A percentile compares a stretch with the other conserved stretches of the same genome.
phyloP scores from a whole-genome alignment of 208 protist species.

The Leishmania lainsoni region DNA sequence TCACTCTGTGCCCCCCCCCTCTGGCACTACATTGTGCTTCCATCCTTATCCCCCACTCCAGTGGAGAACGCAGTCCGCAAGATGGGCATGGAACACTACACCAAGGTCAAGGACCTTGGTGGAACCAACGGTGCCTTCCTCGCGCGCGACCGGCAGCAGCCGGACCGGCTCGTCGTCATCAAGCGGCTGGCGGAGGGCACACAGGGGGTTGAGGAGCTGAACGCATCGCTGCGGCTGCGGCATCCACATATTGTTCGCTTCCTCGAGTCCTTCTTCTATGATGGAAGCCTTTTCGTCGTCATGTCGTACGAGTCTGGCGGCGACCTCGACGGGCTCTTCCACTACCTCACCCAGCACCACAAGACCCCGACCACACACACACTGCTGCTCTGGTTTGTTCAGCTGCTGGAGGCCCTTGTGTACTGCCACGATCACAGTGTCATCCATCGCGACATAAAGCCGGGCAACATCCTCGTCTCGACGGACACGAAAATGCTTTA shows the following conservation, averaged over 20 bases:
- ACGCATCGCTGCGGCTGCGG: conserved; percentile 70
- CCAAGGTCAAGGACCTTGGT: conserved; percentile 68
- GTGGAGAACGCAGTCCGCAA: not conserved
- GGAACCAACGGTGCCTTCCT: conserved; percentile 82
- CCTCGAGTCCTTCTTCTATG: conserved; percentile 71
- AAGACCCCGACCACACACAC: conserved; percentile 52
- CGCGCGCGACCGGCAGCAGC: conserved; percentile 64
- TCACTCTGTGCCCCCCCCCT: not conserved
- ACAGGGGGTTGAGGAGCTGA: conserved; percentile 79
- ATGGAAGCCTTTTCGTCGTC: conserved; percentile 82
- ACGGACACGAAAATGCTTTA: conserved; percentile 42
- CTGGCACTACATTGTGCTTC: not conserved
- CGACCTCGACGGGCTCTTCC: conserved; percentile 75
- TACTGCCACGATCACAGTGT: conserved; percentile 83
- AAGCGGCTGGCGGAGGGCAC: conserved; percentile 72
- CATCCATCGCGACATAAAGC: conserved; percentile 93
- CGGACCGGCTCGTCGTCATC: conserved; percentile 66
- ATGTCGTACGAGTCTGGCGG: conserved; percentile 81
- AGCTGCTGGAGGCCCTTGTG: conserved; percentile 76
- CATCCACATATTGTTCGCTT: conserved; percentile 84
- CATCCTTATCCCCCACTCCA: not conserved
- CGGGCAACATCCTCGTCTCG: conserved; percentile 83
- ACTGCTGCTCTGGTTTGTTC: conserved; percentile 74
- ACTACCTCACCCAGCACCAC: conserved; percentile 35
- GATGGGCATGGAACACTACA: conserved; percentile 91